Percentiles rank a stretch among this genome's conserved stretches.
Evolutionary conservation across 129 eudicot genomes (phyloP).

Genomic region (Tagetes patula): DNA sequence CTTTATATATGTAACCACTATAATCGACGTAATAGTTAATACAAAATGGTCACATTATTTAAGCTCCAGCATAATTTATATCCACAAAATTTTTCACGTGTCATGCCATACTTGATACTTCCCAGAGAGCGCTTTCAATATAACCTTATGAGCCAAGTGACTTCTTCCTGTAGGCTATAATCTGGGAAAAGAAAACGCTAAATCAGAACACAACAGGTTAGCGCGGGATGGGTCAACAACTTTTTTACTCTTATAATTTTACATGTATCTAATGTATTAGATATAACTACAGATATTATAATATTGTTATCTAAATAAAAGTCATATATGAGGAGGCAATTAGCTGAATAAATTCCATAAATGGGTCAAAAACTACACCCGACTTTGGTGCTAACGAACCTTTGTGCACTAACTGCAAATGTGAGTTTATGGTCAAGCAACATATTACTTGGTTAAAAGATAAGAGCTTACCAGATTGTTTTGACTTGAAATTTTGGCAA

Average conservation of each 20-base stretch:
- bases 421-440: not conserved
- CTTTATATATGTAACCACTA: not conserved
- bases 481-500: constrained; percentile 43
- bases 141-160: not conserved
- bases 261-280: not conserved
- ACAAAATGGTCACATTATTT: constrained; percentile 19
- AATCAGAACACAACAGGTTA: not conserved
- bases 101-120: not conserved
- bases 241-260: not conserved
- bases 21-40: not conserved
- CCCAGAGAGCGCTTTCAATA: not conserved
- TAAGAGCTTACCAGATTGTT: constrained; percentile 53
- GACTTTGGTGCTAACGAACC: not conserved
- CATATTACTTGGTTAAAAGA: not conserved
- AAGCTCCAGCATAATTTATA: constrained; percentile 16
- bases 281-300: not conserved
- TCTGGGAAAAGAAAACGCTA: constrained; percentile 3
- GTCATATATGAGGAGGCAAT: too few species aligned
- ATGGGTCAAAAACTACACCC: not conserved
- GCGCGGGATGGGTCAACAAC: not conserved
- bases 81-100: not conserved
- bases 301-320: not conserved
- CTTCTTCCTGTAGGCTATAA: constrained; percentile 22
- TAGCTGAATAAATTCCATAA: not conserved
- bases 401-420: not conserved